These are phyloP conservation scores for Penicillium sp. DNA, from an alignment of 2,329 filamentous ascomycete species.

Conservation along the genomic window DNA sequence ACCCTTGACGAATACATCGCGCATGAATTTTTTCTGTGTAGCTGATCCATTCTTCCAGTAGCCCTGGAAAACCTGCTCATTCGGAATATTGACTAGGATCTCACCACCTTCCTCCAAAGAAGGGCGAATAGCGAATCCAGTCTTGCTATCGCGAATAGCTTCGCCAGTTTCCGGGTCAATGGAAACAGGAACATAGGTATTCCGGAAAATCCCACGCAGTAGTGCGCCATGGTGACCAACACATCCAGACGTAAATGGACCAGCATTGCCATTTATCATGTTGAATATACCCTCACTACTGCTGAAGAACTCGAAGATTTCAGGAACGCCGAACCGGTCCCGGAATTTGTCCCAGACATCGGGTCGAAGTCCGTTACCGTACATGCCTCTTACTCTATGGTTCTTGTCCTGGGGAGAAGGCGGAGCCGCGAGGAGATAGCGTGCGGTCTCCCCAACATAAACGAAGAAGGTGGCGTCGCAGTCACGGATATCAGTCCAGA, in stretches of 20 bases:
- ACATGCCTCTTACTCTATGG: constrained; percentile 48
- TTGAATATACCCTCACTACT: constrained; percentile 71
- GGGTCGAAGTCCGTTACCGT: constrained; percentile 51
- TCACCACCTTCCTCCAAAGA: constrained; percentile 72
- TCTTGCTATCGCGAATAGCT: constrained; percentile 65
- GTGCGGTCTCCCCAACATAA: constrained; percentile 76
- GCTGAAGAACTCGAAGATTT: constrained; percentile 74
- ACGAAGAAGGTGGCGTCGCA: constrained; percentile 69
- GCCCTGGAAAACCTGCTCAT: constrained; percentile 63
- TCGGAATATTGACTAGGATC: constrained; percentile 65
- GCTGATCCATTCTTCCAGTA: constrained; percentile 70
- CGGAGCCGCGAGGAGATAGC: constrained; percentile 70
- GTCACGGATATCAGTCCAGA: constrained; percentile 72
- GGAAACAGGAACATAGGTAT: constrained; percentile 65
- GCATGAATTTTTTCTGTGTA: constrained; percentile 65
- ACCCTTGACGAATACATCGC: constrained; percentile 65
- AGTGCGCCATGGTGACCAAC: constrained; percentile 73
- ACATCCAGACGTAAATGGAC: constrained; percentile 62
- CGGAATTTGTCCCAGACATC: constrained; percentile 56
- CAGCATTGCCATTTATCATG: constrained; percentile 60
- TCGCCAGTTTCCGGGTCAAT: constrained; percentile 69
- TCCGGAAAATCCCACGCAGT: constrained; percentile 53
- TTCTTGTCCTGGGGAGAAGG: constrained; percentile 46
- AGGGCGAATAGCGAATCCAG: constrained; percentile 65
- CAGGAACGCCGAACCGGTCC: constrained; percentile 52